Base-by-base conservation (phyloP, 2,329 filamentous ascomycete genomes). In the Curvularia sp. region DNA sequence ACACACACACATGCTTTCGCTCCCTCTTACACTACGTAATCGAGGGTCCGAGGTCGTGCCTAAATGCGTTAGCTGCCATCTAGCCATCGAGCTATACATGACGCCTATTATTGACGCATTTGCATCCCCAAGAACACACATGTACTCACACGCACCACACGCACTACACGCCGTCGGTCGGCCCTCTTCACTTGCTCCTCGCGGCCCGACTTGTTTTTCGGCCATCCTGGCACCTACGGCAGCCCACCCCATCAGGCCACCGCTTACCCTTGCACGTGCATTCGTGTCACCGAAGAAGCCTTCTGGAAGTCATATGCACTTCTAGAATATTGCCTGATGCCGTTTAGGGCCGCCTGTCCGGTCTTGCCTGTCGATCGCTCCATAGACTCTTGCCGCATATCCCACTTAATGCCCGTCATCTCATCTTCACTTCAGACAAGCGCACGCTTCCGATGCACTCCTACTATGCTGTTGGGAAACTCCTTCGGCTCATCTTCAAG, bases 271-370 rank as follows among this genome's bases (percentile, higher is more conserved):
- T 42, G 48, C 48, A 9, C 46, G 42, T 8, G 21, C 36, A 32
- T 55, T 64, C 67, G 65, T 71, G 65, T 62, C 43, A 36, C 60
- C 47, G 30, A 45, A 54, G 19, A 53, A 57, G 52, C 60, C 56
- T 68, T 69, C 66, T 55, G 63, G 68, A 70, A 70, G 47, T 46
- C 53, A 57, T 63, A 47, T 53, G 57, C 52, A 39, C 64, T 74
- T 76, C 74, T 66, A 72, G 74, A 75, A 75, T 63, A 47, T 63
- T 75, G 56, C 73, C 65, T 34, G 45, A 73, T 66, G 27, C 46
- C 55, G 63, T 21, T 42, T 69, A 70, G 60, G 47, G 53, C 61
- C 50, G 55, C 53, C 58, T 59, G 55, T 55, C 57, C 48, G 55
- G 56, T 63, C 62, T 66, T 64, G 63, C 60, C 53, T 46, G 69